A percentile compares a stretch with the other conserved stretches of the same genome.
Evolutionary conservation across 306 rosid species (phyloP).

Genomic region (Cucumis melo): DNA sequence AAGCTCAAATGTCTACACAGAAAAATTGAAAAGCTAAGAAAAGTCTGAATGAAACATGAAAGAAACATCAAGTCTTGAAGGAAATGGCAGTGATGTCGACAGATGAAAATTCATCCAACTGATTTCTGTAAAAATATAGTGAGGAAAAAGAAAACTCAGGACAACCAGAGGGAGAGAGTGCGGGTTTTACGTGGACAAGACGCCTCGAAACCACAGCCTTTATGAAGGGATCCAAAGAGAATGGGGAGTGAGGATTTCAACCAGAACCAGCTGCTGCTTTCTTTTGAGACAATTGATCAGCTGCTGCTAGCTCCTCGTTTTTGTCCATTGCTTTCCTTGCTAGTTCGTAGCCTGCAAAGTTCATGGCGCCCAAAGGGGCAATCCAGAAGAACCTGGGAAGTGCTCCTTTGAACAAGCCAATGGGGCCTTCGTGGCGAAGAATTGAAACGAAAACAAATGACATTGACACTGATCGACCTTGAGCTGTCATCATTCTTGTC

Average conservation of each 20-base stretch:
- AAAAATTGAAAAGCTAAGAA: constrained; percentile 12
- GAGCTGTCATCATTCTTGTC: constrained; percentile 96
- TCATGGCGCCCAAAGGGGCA: constrained; percentile 98
- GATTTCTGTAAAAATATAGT: background rate
- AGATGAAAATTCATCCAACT: constrained; percentile 21
- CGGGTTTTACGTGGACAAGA: background rate
- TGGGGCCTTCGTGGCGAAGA: constrained; percentile 77
- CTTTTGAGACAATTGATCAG: constrained; percentile 29
- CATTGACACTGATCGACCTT: constrained; percentile 75
- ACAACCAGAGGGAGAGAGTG: constrained; percentile 2
- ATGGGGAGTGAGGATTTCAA: constrained; percentile 1
- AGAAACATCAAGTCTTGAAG: constrained; percentile 13
- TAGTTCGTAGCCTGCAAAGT: constrained; percentile 95
- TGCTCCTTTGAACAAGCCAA: constrained; percentile 91
- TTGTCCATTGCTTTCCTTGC: constrained; percentile 92
- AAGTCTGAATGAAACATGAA: constrained; percentile 5
- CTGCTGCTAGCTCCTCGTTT: constrained; percentile 38
- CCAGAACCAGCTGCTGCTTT: constrained; percentile 18
- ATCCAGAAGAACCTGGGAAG: constrained; percentile 97
- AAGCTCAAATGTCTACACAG: constrained; percentile 21
- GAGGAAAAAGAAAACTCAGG: background rate
- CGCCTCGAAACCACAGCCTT: constrained; percentile 3
- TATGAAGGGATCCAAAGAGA: background rate
- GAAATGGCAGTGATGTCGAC: constrained; percentile 30
- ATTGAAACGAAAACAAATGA: constrained; percentile 56